Evolutionary conservation across 805 yeast genomes (phyloP).

Genomic region (Suhomyces xylopsoci): DNA sequence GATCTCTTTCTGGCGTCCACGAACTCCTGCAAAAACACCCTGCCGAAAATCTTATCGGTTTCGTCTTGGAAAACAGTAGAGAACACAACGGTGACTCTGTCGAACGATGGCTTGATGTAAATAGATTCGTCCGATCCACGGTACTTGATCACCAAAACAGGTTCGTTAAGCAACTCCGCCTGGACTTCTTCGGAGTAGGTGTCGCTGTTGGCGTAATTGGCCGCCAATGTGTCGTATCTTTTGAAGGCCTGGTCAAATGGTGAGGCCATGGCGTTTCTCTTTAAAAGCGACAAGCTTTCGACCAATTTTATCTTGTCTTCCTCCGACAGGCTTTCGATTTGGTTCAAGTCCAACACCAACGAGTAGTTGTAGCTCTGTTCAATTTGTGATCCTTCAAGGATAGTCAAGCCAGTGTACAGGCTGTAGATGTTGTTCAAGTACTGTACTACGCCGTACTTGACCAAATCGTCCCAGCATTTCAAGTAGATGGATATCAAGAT

Average conservation of each 20-base stretch:
- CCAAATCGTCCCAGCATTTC: conserved; percentile 75
- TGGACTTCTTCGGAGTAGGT: conserved; percentile 45
- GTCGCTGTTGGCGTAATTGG: conserved; percentile 40
- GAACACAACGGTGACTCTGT: conserved; percentile 94
- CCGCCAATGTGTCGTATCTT: conserved; percentile 68
- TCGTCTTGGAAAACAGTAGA: conserved; percentile 94
- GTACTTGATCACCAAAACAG: conserved; percentile 70
- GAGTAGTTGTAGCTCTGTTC: conserved; percentile 86
- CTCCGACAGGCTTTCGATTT: conserved; percentile 30
- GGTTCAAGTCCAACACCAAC: conserved; percentile 58
- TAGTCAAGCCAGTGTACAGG: conserved; percentile 30
- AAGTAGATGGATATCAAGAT: conserved; percentile 67
- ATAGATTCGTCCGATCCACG: conserved; percentile 87
- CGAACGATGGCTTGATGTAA: conserved; percentile 86
- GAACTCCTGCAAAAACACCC: conserved; percentile 87
- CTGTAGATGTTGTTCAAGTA: conserved; percentile 53
- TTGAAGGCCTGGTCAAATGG: conserved; percentile 86
- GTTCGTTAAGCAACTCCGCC: conserved; percentile 46
- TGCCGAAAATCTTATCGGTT: conserved; percentile 89
- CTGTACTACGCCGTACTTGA: conserved; percentile 59
- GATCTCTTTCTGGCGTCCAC: conserved; percentile 95
- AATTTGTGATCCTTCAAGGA: conserved; percentile 31
- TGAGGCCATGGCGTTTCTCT: conserved; percentile 86
- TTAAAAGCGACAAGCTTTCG: conserved; percentile 66
- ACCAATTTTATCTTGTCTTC: conserved; percentile 54